Base-by-base conservation (phyloP, 371 early-diverging fungal species). In the Saksenaea vasiformis region DNA sequence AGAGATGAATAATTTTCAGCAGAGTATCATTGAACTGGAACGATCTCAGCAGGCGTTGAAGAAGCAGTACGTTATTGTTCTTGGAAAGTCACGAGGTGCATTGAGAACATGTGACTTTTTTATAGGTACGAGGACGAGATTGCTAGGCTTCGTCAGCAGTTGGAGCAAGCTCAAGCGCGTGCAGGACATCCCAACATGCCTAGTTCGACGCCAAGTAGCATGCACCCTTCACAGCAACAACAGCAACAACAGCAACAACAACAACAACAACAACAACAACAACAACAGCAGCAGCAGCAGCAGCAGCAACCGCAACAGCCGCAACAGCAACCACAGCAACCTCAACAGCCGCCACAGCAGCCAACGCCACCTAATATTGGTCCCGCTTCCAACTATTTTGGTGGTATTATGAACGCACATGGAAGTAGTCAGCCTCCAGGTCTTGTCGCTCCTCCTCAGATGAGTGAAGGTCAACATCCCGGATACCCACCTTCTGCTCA, bases 1-100 rank as follows among this genome's bases (percentile, higher is more conserved):
- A 62, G 96, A 96, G 77, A 86, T 94, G 74, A 80, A 82, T 47
- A 78, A 82, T n/a, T 87, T 94, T 65, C 92, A 94, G 70, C 91
- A 93, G 72, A 85, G 74, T 57, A 67, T 96, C 44, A 76, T 75
- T 43, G 96, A 96, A 55, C 79, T 96, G 54, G 95, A 96, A 63
- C 82, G 91, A 54, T 82, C 86, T 27, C 94, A 95, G 56, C 84
- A 85, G 61, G 82, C 80, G 38, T 85, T 92, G 56, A 93, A 94
- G 79, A 85, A 86, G 67, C 86, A 89, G 85, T 85, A 76, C 60
- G 79, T 71, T 5, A 26, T 61, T 36, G 14, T 43, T 22, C 22
- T 53, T 8, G 53, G 28, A 24, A 14, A 56, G 35, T 34, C 24
- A 22, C n/a, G 14, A 22, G 22, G 26, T 43, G 35, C 53, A 43